Evolutionary conservation across 495 filamentous ascomycete genomes (phyloP).

Genomic region (Penicillium samsonianum): DNA sequence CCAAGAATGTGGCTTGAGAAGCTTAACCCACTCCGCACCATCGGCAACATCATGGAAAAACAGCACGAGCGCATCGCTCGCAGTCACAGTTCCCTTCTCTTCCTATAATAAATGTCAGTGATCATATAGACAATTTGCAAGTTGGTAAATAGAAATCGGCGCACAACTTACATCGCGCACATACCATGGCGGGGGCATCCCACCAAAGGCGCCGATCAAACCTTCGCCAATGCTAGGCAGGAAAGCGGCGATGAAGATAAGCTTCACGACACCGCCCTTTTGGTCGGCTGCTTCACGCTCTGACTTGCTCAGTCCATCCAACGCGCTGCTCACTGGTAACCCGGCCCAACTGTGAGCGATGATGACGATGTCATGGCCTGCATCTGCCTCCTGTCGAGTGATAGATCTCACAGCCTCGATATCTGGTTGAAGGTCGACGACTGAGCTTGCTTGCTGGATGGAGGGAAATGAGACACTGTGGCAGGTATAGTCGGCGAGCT

Average conservation of each 20-base stretch:
- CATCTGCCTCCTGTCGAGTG: slow-evolving; percentile 28
- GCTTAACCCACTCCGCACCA: slow-evolving; percentile 33
- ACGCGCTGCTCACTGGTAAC: slow-evolving; percentile 48
- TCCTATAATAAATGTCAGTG: slow-evolving; percentile 20
- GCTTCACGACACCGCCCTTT: slow-evolving; percentile 44
- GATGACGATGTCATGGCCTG: slow-evolving; percentile 39
- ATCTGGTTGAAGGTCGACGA: slow-evolving; percentile 34
- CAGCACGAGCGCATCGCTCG: slow-evolving; percentile 30
- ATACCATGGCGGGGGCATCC: slow-evolving; percentile 38
- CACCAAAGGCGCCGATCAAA: slow-evolving; percentile 39
- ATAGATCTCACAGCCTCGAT: slow-evolving; percentile 30
- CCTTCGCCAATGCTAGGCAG: slow-evolving; percentile 39
- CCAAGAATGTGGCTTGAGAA: slow-evolving; percentile 37
- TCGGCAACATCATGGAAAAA: slow-evolving; percentile 46
- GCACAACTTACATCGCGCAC: slow-evolving; percentile 34
- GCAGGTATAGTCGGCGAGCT: slow-evolving; percentile 27
- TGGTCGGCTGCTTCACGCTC: slow-evolving; percentile 35
- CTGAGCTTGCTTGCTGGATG: slow-evolving; percentile 27
- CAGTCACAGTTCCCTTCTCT: slow-evolving; percentile 29
- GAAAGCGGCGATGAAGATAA: slow-evolving; percentile 49
- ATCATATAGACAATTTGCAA: not conserved
- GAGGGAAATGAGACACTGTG: slow-evolving; percentile 38
- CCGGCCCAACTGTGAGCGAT: slow-evolving; percentile 53
- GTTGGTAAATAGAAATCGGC: not conserved
- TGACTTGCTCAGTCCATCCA: slow-evolving; percentile 46